phyloP scores from a whole-genome alignment of 1,284 basidiomycete genomes.

The Xanthoconium separans region DNA sequence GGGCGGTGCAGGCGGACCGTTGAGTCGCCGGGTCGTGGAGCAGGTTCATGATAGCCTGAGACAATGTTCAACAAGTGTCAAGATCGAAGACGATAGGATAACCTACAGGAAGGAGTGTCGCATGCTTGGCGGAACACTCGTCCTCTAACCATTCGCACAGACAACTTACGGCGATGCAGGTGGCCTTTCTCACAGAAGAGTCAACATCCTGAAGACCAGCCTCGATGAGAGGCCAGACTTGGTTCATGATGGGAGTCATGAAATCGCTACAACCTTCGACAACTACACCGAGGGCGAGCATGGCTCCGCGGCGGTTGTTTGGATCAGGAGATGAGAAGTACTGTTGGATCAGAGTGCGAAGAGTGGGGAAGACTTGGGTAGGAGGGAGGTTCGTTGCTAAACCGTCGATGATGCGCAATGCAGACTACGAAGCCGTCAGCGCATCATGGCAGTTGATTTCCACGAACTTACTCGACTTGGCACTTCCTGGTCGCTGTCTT shows the following conservation, averaged over 20 bases:
- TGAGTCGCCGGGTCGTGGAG: conserved; percentile 90
- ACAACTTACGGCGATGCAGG: conserved; percentile 94
- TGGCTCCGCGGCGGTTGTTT: conserved; percentile 84
- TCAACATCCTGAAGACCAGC: conserved; percentile 85
- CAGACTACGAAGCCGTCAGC: conserved; percentile 53
- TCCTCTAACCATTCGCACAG: conserved; percentile 98
- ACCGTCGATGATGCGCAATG: conserved; percentile 93
- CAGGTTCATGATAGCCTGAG: conserved; percentile 82
- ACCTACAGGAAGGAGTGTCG: conserved; percentile 82
- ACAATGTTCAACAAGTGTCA: background rate
- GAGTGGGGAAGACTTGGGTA: conserved; percentile 93
- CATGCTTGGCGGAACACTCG: conserved; percentile 86
- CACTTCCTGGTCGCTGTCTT: conserved; percentile 88
- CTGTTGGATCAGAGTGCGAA: conserved; percentile 77
- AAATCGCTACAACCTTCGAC: conserved; percentile 99
- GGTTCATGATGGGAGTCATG: conserved; percentile 91
- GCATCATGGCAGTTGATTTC: conserved; percentile 1
- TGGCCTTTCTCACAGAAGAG: conserved; percentile 88
- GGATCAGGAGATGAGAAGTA: conserved; percentile 85
- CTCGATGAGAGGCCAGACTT: conserved; percentile 96
- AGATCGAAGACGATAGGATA: background rate
- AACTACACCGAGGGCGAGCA: conserved; percentile 94
- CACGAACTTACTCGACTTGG: conserved; percentile 76
- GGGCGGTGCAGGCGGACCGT: conserved; percentile 90
- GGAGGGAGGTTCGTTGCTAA: conserved; percentile 95